Base-by-base conservation (phyloP, 352 stramenopile species). In the Pythium phragmiticola region DNA sequence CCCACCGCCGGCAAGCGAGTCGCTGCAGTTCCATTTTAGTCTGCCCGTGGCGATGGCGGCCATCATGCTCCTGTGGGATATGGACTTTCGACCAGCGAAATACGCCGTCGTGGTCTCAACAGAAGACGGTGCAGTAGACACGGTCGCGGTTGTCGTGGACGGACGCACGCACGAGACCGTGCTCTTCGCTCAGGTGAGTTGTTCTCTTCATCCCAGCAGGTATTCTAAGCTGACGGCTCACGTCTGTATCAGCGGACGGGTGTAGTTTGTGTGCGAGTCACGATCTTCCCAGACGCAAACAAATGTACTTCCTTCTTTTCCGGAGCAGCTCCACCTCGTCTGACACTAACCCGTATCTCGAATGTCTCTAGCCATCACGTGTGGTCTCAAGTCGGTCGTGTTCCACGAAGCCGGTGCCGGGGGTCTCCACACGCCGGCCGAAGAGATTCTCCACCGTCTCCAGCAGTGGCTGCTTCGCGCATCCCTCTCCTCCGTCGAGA, bases 391-490 rank as follows among this genome's bases (percentile, higher is more conserved):
- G 48, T 75, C 60, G n/a, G 74, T 84, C 12, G 42, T 57, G 7
- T 92, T 78, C 48, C 74, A 85, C n/a, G 77, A 92, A 65, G 69
- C 79, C 1, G 54, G 74, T 8, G 70, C 74, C 21, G 60, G 72
- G 14, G 57, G 62, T 4, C 63, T 86, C 8, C 74, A 92, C 67
- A 90, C 76, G 8, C 62, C 84, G 11, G 55, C 82, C 30, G 70
- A 73, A 37, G 64, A 61, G n/a, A 53, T 94, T 23, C 65, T 95
- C 17, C 72, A 73, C 21, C 76, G 84, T 52, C 73, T 94, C 3
- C 77, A 92, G 47, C 55, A 76, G 28, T 95, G 87, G 87, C 67
- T 95, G 1, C 58, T 89, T 17, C 55, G 80, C 41, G 83, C 84
- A 11, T 80, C 84, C 7, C 57, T 82, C 7, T 94, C 84, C 11